A percentile compares a stretch with the other conserved stretches of the same genome.
Evolutionary conservation across 1,139 yeast species (phyloP).

Genomic region (Candida sp.): DNA sequence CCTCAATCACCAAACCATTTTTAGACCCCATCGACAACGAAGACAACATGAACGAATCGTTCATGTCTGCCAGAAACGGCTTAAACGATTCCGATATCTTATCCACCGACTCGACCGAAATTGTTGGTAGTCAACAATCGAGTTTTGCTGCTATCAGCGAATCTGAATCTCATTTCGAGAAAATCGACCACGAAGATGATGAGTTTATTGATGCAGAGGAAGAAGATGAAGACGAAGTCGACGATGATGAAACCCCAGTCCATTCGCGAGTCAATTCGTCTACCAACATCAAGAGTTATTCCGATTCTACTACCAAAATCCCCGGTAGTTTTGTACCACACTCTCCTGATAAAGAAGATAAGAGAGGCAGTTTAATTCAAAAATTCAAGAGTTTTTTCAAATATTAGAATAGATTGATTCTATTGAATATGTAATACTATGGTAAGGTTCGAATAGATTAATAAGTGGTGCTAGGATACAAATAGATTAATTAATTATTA

Average conservation of each 20-base stretch:
- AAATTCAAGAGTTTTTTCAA: slow-evolving; percentile 33
- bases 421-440: background rate
- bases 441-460: background rate
- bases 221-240: slow-evolving; percentile 3
- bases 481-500: background rate
- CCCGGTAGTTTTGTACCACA: slow-evolving; percentile 2
- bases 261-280: slow-evolving; percentile 2
- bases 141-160: slow-evolving; percentile 2
- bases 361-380: slow-evolving; percentile 27
- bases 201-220: background rate
- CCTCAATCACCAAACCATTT: background rate
- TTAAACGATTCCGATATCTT: background rate
- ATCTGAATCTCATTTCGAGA: slow-evolving; percentile 2
- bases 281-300: slow-evolving; percentile 1
- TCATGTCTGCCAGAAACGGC: slow-evolving; percentile 2
- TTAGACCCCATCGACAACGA: background rate
- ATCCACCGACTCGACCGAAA: background rate
- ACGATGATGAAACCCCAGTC: slow-evolving; percentile 1
- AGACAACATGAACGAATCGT: background rate
- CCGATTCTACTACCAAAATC: slow-evolving; percentile 5
- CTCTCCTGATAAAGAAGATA: slow-evolving; percentile 6
- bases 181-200: background rate
- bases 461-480: background rate
- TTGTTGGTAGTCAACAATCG: background rate
- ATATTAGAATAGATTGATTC: slow-evolving; percentile 11